Evolutionary conservation across 2,329 filamentous ascomycete genomes (phyloP), one percentile per base, ranked within the genome.

Genomic region (Lachnellula occidentalis): DNA sequence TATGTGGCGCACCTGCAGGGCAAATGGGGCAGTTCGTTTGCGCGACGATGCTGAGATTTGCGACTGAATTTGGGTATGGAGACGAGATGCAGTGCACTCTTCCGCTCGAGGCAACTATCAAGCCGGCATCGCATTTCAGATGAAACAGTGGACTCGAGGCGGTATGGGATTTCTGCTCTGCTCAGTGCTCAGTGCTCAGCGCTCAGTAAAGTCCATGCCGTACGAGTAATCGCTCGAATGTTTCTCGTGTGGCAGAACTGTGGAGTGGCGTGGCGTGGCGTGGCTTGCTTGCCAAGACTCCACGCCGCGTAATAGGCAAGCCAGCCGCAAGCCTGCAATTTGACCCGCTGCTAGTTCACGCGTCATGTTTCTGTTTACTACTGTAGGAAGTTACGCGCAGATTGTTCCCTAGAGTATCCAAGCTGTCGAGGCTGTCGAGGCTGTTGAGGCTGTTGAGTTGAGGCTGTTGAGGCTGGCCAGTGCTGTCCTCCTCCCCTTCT

Each of bases 321-420:
- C 24, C 24, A 22, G 17, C n/a, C 52, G 53, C 42, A 47, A 46
- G 14, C 36, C 17, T 19, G 55, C 47, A 59, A 59, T 59, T 58
- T 61, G 58, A 62, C 60, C 61, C 51, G 43, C 34, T 53, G 46
- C 54, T 59, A 59, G 50, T 36, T 55, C 55, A 60, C 58, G 55
- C 61, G 58, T 61, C 58, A 56, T 61, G 56, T 53, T 56, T 55
- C 54, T 24, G 8, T 45, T 22, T 45, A 31, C 8, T n/a, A 11
- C 8, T 31, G 8, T 42, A 15, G 52, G 47, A 54, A 55, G 51
- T 39, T 54, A 59, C 50, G 52, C 52, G 53, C 50, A 5, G 46
- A 17, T 47, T 19, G 45, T 48, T n/a, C n/a, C n/a, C n/a, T n/a
- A n/a, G n/a, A n/a, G n/a, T n/a, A n/a, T n/a, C n/a, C n/a, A n/a